Base-by-base conservation (phyloP, 2,329 filamentous ascomycete genomes). In the Fusarium gaditjirri region DNA sequence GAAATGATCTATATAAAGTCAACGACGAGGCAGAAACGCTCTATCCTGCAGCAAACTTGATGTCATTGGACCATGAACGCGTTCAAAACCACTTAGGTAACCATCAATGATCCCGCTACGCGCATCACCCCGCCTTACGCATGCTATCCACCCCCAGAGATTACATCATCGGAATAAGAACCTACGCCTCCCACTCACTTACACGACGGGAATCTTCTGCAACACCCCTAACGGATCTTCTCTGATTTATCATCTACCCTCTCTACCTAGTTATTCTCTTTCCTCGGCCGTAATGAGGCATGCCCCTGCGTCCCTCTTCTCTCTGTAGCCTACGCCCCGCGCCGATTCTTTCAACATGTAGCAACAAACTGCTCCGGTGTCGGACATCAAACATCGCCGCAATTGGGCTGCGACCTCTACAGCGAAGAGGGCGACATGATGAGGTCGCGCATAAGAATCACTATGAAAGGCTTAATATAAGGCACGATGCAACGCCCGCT, bases 381-480 rank as follows among this genome's bases (percentile, higher is more conserved):
- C 74, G 75, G 68, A 61, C 44, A 41, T 47, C 49, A 53, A 38
- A 27, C 41, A 53, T 61, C 29, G 9, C 16, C 11, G 23, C 36
- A 47, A 27, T 38, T 65, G 70, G 61, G 41, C 54, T 59, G 29
- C 64, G 58, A 49, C 58, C 59, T 44, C 55, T 73, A 42, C 52
- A 75, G 53, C 71, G 59, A 56, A 66, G 71, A 66, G 47, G 68
- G 35, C 64, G 60, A 10, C 72, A 71, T 47, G 65, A 76, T 21
- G 72, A 70, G 33, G 58, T 75, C 43, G 65, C 72, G 57, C 56
- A 61, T 27, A 84, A 79, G 75, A 94, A 91, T 69, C 92, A 97
- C 83, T 99, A 99, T 82, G 92, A 95, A 76, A 90, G 91, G 43
- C 87, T 99, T 56, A 88, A 91, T 44, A 81, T 99, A n/a, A 83